A percentile compares a stretch with the other conserved stretches of the same genome.
These are phyloP conservation scores for Blastobotrys malaysiensis DNA, from an alignment of 1,139 yeast species.

Conservation along the genomic window DNA sequence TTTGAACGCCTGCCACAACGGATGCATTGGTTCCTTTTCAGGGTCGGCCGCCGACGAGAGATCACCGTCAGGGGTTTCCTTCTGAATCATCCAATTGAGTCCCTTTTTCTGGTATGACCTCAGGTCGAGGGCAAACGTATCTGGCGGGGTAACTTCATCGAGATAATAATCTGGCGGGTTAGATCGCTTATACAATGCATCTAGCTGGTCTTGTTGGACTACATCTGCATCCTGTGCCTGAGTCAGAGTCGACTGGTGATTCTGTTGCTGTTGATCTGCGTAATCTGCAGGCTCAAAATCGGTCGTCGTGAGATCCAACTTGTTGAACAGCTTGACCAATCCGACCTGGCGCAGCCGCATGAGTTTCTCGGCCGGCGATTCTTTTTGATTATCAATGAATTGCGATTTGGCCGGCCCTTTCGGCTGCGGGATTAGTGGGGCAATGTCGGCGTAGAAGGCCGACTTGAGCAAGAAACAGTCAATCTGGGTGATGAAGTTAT, in stretches of 20 bases:
- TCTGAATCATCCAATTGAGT: constrained; percentile 69
- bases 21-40: constrained; percentile 57
- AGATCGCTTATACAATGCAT: constrained; percentile 65
- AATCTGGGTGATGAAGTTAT: constrained; percentile 57
- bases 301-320: constrained; percentile 34
- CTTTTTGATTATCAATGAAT: constrained; percentile 35
- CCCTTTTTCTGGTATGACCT: constrained; percentile 78
- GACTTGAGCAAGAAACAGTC: constrained; percentile 52
- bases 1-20: constrained; percentile 73
- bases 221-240: constrained; percentile 24
- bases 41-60: not conserved
- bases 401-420: constrained; percentile 4
- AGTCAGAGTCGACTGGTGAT: not conserved
- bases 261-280: constrained; percentile 7
- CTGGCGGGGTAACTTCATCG: constrained; percentile 64
- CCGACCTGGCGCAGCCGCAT: constrained; percentile 55
- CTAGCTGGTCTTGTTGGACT: constrained; percentile 61
- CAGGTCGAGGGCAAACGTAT: constrained; percentile 50
- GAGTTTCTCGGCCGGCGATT: constrained; percentile 50
- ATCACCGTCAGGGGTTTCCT: constrained; percentile 32
- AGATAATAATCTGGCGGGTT: constrained; percentile 41
- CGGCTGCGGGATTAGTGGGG: constrained; percentile 10
- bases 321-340: constrained; percentile 50
- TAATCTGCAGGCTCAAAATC: constrained; percentile 20
- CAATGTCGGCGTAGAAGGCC: constrained; percentile 42